Evolutionary conservation across 1,284 basidiomycete species (phyloP), one percentile per base, ranked within the genome.

Genomic region (Paramarasmius palmivorus): DNA sequence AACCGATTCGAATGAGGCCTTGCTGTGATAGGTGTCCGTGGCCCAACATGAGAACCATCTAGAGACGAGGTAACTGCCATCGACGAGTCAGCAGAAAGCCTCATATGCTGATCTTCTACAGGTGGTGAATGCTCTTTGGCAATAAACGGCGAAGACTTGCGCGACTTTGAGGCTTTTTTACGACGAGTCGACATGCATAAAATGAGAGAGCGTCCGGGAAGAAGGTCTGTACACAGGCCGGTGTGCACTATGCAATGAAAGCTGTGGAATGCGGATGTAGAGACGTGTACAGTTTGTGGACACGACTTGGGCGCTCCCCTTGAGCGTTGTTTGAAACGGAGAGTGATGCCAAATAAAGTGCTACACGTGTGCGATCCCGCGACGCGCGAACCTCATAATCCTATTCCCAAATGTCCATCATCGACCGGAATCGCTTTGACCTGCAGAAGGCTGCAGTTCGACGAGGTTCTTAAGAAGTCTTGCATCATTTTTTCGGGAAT

Each of bases 41-140:
- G 86, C 49, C 77, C 74, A 55, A 89, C 81, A 49, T 78, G 78
- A 57, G 87, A 84, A 62, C 79, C 83, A 60, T 84, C 80, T 54
- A 90, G 68, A 26, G 87, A 87, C 34, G 80, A 78, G 12, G 72
- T 65, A 38, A 71, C 45, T 5, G 67, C 69, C 59, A 65, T 66
- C 50, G 65, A 54, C 55, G 63, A 58, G 34, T 37, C 50, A 73
- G 39, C 68, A 65, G 63, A 70, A 61, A 53, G 56, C 61, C 19
- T 64, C 54, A 46, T 63, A 60, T 47, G 52, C 62, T 55, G 63
- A 58, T 68, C 65, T 67, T 78, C 78, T 78, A 66, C 69, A 63
- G 53, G 55, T 38, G 50, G 54, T 51, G 34, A 48, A 53, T 44
- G 63, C 50, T 55, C 63, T 60, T 58, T 63, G 63, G 61, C 61